Conservation (phyloP, 2,329 filamentous ascomycete species). For the Pyricularia sp. region DNA sequence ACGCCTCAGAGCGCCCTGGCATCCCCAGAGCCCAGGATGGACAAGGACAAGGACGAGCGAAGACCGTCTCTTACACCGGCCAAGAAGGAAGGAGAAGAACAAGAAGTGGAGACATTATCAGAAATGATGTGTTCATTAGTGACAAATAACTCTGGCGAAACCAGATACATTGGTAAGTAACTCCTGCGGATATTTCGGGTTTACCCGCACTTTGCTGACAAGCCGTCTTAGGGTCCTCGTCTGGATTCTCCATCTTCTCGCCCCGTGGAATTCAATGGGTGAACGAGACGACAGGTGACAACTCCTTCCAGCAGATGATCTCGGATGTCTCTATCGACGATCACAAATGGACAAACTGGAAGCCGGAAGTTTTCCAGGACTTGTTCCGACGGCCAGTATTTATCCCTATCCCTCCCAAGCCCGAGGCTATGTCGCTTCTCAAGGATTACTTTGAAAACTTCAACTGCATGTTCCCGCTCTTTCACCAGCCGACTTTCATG, state of each 20-base stretch:
- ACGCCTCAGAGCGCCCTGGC: slow-evolving; percentile 45
- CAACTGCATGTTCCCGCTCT: slow-evolving; percentile 97
- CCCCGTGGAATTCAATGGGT: slow-evolving; percentile 98
- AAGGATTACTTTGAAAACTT: slow-evolving; percentile 98
- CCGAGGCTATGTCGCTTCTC: slow-evolving; percentile 79
- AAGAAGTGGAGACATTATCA: slow-evolving; percentile 78
- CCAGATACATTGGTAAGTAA: slow-evolving; percentile 83
- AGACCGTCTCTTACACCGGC: slow-evolving; percentile 19
- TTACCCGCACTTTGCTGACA: not conserved
- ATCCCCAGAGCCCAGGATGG: slow-evolving; percentile 35
- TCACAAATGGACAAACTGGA: slow-evolving; percentile 96
- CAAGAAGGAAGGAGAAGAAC: slow-evolving; percentile 38
- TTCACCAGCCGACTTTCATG: slow-evolving; percentile 98
- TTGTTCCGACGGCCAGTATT: slow-evolving; percentile 82
- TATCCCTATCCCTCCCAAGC: slow-evolving; percentile 71
- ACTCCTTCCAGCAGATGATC: slow-evolving; percentile 91
- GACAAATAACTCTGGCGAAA: slow-evolving; percentile 90
- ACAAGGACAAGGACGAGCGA: slow-evolving; percentile 26
- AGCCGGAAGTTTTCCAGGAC: slow-evolving; percentile 92
- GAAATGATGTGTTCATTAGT: slow-evolving; percentile 99
- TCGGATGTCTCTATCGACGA: slow-evolving; percentile 83
- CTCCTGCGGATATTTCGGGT: no score
- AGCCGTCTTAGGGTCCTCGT: slow-evolving; percentile 66
- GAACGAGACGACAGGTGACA: slow-evolving; percentile 94
- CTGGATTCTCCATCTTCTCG: slow-evolving; percentile 97